Percentiles rank a stretch among this genome's conserved stretches.
phyloP scores from a whole-genome alignment of 257 asterid genomes.

The Paulownia fortunei region DNA sequence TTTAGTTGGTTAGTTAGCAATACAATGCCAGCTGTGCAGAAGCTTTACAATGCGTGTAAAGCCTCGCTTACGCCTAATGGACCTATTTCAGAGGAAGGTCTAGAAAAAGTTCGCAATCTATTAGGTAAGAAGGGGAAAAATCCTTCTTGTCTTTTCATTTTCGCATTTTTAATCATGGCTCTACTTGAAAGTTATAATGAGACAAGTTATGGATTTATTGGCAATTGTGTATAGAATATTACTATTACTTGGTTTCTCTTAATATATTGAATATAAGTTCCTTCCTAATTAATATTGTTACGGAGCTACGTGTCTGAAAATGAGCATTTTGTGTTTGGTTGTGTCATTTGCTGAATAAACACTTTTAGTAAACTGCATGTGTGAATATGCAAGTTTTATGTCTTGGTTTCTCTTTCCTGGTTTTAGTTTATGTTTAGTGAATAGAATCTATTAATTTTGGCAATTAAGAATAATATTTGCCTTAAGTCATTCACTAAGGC shows the following conservation, averaged over 20 bases:
- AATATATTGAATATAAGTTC: not conserved
- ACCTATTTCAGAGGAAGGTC: slow-evolving; percentile 91
- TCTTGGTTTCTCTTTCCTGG: slow-evolving; percentile 7
- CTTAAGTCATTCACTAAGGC: slow-evolving; percentile 10
- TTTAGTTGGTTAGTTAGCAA: slow-evolving; percentile 35
- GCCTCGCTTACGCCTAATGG: slow-evolving; percentile 87
- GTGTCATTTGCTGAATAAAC: slow-evolving; percentile 25
- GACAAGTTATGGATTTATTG: slow-evolving; percentile 18
- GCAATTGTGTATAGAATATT: not conserved
- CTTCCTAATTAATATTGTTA: not conserved
- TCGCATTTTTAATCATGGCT: slow-evolving; percentile 7
- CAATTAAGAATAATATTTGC: slow-evolving; percentile 9
- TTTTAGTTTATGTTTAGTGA: slow-evolving; percentile 22
- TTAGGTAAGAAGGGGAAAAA: slow-evolving; percentile 65
- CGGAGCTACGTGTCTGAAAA: slow-evolving; percentile 3
- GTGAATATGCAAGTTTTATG: not conserved
- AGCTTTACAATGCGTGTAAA: slow-evolving; percentile 95
- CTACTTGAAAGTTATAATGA: slow-evolving; percentile 1
- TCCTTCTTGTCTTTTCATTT: slow-evolving; percentile 16
- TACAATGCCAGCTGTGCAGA: slow-evolving; percentile 98
- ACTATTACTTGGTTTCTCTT: slow-evolving; percentile 13
- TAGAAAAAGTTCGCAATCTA: slow-evolving; percentile 79
- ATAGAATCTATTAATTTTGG: slow-evolving; percentile 9
- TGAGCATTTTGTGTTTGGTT: slow-evolving; percentile 24
- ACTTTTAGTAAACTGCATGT: not conserved